These are phyloP conservation scores for Ophiostoma fasciatum DNA, from an alignment of 2,329 filamentous ascomycete species.

Conservation along the genomic window DNA sequence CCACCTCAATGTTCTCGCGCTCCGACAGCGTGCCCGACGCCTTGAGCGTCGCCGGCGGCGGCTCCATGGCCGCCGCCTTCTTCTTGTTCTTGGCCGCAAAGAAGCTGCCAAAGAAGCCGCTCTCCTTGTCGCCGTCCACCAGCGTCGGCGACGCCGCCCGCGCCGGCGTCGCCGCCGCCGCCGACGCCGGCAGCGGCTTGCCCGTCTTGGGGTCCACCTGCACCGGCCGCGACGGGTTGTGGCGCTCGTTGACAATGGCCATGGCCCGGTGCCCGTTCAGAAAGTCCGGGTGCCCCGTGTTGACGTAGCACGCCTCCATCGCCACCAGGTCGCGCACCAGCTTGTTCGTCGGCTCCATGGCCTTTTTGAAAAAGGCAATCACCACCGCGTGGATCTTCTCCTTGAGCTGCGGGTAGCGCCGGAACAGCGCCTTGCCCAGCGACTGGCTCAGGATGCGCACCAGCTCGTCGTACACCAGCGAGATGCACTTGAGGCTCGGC, in stretches of 20 bases:
- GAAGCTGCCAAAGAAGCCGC: constrained; percentile 95
- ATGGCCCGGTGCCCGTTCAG: constrained; percentile 93
- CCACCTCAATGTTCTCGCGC: constrained; percentile 88
- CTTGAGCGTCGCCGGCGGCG: constrained; percentile 83
- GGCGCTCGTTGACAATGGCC: constrained; percentile 92
- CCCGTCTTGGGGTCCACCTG: constrained; percentile 98
- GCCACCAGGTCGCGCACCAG: constrained; percentile 80
- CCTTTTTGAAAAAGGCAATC: constrained; percentile 92
- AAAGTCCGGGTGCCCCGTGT: constrained; percentile 96
- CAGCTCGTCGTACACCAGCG: constrained; percentile 90
- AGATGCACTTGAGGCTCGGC: constrained; percentile 93
- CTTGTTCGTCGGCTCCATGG: constrained; percentile 97
- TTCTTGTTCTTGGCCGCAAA: constrained; percentile 99
- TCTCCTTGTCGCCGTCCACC: constrained; percentile 37
- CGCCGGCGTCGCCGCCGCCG: constrained; percentile 40
- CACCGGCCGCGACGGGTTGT: constrained; percentile 66
- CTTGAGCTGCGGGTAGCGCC: constrained; percentile 85
- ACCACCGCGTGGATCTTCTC: constrained; percentile 94
- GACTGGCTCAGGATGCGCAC: constrained; percentile 89
- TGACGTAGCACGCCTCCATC: constrained; percentile 97
- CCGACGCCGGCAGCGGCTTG: constrained; percentile 59
- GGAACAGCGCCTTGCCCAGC: constrained; percentile 76
- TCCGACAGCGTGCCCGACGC: constrained; percentile 87
- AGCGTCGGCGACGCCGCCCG: constrained; percentile 65
- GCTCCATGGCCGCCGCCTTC: constrained; percentile 99